These are phyloP conservation scores for Suillus decipiens DNA, from an alignment of 768 basidiomycete species.

Conservation along the genomic window DNA sequence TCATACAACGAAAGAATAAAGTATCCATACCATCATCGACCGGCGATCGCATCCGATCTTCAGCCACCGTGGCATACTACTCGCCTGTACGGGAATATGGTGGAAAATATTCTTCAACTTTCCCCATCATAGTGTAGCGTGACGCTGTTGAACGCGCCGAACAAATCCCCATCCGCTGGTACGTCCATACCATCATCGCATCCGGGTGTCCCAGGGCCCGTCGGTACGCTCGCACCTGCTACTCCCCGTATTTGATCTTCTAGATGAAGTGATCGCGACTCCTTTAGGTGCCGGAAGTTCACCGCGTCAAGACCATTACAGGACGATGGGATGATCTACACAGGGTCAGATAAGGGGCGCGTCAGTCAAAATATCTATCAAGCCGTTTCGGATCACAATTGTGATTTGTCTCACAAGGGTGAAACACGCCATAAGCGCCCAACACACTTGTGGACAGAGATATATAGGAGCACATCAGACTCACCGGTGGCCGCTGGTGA, in stretches of 20 bases:
- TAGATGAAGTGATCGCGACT: conserved; percentile 89
- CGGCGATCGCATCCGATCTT: conserved; percentile 1
- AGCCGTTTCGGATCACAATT: conserved; percentile 16
- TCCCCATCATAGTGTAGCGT: conserved; percentile 87
- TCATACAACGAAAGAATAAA: conserved; percentile 10
- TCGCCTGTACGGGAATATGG: not conserved
- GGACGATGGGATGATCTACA: conserved; percentile 74
- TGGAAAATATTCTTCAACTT: conserved; percentile 17
- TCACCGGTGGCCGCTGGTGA: conserved; percentile 89
- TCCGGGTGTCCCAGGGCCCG: conserved; percentile 40
- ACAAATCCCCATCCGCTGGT: conserved; percentile 62
- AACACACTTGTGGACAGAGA: not conserved
- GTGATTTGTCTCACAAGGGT: conserved; percentile 13
- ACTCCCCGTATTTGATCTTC: conserved; percentile 59
- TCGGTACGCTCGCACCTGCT: conserved; percentile 31
- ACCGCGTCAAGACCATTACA: conserved; percentile 81
- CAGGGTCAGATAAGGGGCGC: conserved; percentile 26
- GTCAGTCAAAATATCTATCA: conserved; percentile 17
- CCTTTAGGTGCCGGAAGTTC: conserved; percentile 90
- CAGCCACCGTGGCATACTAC: not conserved
- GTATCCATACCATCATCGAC: not conserved
- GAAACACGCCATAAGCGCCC: conserved; percentile 6
- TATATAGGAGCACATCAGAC: conserved; percentile 28
- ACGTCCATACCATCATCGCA: conserved; percentile 47
- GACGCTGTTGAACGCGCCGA: conserved; percentile 88